Percentiles rank a stretch among this genome's conserved stretches.
These are phyloP conservation scores for Globisporangium polare DNA, from an alignment of 352 stramenopile genomes.

Conservation along the genomic window DNA sequence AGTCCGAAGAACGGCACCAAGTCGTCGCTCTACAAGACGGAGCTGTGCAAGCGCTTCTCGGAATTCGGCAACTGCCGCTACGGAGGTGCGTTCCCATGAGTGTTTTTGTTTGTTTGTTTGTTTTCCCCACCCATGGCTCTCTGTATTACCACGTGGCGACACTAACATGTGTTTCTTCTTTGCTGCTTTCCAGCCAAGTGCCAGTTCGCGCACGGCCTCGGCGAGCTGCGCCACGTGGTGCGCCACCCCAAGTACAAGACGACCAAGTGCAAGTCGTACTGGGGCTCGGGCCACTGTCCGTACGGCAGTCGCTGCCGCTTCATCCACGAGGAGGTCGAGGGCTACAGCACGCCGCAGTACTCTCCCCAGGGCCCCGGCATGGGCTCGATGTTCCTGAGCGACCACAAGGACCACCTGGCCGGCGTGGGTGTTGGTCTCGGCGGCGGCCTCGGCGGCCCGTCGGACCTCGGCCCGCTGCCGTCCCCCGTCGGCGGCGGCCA, in stretches of 20 bases:
- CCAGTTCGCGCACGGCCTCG: conserved; percentile 82
- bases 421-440: conserved; percentile 27
- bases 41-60: conserved; percentile 85
- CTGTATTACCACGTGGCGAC: background rate
- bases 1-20: conserved; percentile 83
- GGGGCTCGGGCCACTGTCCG: conserved; percentile 82
- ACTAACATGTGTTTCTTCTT: background rate
- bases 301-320: conserved; percentile 87
- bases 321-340: conserved; percentile 82
- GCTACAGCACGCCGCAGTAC: conserved; percentile 51
- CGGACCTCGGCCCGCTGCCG: conserved; percentile 23
- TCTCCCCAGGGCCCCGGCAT: conserved; percentile 32
- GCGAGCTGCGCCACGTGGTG: conserved; percentile 77
- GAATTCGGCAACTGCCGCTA: conserved; percentile 87
- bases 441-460: conserved; percentile 28
- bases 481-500: conserved; percentile 19
- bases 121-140: background rate
- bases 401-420: conserved; percentile 37
- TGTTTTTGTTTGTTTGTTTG: background rate
- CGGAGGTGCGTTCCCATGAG: conserved; percentile 42
- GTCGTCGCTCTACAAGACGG: conserved; percentile 85
- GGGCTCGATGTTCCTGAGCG: conserved; percentile 57
- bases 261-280: conserved; percentile 91
- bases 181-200: conserved; percentile 56
- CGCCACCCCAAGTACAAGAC: conserved; percentile 90